Percentiles rank a stretch among this genome's conserved stretches.
These are phyloP conservation scores for Gryganskiella cystojenkinii DNA, from an alignment of 192 early-diverging fungal species.

Conservation along the genomic window DNA sequence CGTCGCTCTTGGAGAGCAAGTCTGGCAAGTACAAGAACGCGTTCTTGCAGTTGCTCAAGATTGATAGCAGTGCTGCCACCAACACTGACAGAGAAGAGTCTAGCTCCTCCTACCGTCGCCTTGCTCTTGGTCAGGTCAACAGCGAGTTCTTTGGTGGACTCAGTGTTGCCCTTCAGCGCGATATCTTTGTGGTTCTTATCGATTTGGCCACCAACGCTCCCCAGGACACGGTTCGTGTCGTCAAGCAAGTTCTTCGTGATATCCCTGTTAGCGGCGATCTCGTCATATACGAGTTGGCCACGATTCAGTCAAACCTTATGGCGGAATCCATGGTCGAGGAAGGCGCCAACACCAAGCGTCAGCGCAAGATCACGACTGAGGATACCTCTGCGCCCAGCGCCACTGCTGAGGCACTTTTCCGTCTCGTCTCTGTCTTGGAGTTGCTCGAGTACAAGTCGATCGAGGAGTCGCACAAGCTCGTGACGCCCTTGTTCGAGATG, in stretches of 20 bases:
- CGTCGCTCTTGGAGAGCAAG: constrained; percentile 59
- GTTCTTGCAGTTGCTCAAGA: constrained; percentile 62
- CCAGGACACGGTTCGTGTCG: constrained; percentile 58
- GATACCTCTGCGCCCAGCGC: constrained; percentile 24
- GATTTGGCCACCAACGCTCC: constrained; percentile 63
- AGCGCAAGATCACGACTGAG: constrained; percentile 33
- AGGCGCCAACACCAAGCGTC: constrained; percentile 34
- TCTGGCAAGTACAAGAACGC: constrained; percentile 56
- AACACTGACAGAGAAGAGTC: constrained; percentile 56
- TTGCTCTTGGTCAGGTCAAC: constrained; percentile 59
- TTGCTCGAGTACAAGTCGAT: constrained; percentile 74
- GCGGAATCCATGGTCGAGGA: constrained; percentile 31
- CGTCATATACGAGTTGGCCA: constrained; percentile 44
- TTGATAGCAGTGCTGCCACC: constrained; percentile 42
- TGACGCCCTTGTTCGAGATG: constrained; percentile 77
- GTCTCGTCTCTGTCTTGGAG: constrained; percentile 79
- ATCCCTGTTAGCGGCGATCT: constrained; percentile 47
- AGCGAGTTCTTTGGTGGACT: constrained; percentile 52
- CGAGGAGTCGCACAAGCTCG: constrained; percentile 59
- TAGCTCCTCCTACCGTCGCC: constrained; percentile 55
- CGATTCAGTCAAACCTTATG: constrained; percentile 32
- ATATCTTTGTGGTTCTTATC: constrained; percentile 62
- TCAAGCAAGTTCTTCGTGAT: constrained; percentile 57
- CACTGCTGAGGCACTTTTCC: constrained; percentile 58
- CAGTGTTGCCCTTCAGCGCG: constrained; percentile 49